phyloP scores from a whole-genome alignment of 2,329 filamentous ascomycete genomes.

The Phialophora verrucosa region DNA sequence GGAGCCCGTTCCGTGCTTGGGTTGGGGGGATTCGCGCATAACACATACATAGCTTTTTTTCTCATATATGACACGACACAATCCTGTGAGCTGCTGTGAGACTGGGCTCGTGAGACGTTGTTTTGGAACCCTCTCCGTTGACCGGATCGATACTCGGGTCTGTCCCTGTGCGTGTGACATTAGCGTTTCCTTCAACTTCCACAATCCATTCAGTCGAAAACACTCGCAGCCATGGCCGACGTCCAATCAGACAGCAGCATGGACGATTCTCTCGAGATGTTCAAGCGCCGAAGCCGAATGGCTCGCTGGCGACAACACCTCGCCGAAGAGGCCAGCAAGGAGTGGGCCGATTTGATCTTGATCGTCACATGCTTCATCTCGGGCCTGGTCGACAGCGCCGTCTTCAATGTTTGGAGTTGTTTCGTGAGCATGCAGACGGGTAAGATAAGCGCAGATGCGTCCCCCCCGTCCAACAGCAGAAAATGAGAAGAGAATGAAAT shows the following conservation, averaged over 20 bases:
- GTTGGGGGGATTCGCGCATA: too few species aligned
- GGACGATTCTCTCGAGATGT: constrained; percentile 21
- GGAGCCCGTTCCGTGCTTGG: constrained; percentile 6
- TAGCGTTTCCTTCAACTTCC: neutral
- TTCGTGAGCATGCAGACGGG: constrained; percentile 56
- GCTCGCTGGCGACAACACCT: constrained; percentile 24
- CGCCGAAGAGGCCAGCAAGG: constrained; percentile 24
- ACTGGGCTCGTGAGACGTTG: neutral
- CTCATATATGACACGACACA: constrained; percentile 8
- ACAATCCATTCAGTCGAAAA: neutral
- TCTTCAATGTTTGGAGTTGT: constrained; percentile 54
- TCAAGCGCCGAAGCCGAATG: constrained; percentile 22
- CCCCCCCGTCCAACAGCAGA: too few species aligned
- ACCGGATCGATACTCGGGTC: too few species aligned
- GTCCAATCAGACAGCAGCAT: constrained; percentile 14
- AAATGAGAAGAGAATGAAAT: neutral
- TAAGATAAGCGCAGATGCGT: constrained; percentile 35
- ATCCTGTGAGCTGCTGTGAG: neutral
- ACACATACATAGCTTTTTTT: neutral
- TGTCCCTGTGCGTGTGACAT: neutral
- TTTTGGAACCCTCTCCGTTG: too few species aligned
- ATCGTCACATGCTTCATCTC: constrained; percentile 47
- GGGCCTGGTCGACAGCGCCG: constrained; percentile 51
- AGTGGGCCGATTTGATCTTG: constrained; percentile 30
- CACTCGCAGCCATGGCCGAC: constrained; percentile 5